phyloP scores from a whole-genome alignment of 306 rosid species.

The Sphenostylis stenocarpa region DNA sequence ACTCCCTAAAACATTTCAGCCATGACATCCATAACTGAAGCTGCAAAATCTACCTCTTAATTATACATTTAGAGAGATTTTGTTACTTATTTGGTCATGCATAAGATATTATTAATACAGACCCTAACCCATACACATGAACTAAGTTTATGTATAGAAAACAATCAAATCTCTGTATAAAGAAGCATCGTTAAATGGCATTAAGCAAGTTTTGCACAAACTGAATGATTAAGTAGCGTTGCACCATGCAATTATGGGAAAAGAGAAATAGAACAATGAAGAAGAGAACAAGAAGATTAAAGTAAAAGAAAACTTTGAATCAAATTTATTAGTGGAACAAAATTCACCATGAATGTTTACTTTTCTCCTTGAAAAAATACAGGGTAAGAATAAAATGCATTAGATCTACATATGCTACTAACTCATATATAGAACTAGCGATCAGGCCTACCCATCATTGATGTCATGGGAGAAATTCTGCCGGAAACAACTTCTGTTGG shows the following conservation, averaged over 20 bases:
- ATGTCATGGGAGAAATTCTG: constrained; percentile 51
- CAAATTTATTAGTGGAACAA: neutral
- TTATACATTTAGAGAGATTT: neutral
- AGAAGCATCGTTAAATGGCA: neutral
- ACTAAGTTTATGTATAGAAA: neutral
- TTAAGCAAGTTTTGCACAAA: neutral
- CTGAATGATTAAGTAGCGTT: neutral
- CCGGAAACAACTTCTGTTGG: constrained; percentile 31
- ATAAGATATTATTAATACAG: neutral
- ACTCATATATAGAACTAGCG: constrained; percentile 30
- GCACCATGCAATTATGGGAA: neutral
- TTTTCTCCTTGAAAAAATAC: neutral
- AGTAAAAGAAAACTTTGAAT: neutral
- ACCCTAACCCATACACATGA: neutral
- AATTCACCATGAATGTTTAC: neutral
- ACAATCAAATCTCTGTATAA: neutral
- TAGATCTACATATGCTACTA: too few species aligned
- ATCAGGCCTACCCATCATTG: constrained; percentile 56
- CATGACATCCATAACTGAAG: neutral
- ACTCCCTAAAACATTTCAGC: neutral
- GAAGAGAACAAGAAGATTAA: neutral
- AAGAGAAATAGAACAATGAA: neutral
- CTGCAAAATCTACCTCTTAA: neutral
- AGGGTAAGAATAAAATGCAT: neutral
- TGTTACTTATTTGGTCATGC: neutral